These are phyloP conservation scores for Magnolia kwangsiensis DNA, from an alignment of 164 flowering plant species.

Conservation along the genomic window DNA sequence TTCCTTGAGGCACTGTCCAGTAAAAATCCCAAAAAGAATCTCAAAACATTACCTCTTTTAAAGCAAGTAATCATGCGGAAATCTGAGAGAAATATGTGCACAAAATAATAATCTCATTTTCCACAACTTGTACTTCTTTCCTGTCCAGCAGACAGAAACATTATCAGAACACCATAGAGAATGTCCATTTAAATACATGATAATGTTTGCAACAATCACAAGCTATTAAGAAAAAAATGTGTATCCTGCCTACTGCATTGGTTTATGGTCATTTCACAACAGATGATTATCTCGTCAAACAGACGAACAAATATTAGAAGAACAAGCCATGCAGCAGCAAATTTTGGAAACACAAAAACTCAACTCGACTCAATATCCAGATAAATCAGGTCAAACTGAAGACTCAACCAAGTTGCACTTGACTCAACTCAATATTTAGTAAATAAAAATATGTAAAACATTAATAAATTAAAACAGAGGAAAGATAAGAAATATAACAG, in stretches of 20 bases:
- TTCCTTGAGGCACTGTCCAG: background rate
- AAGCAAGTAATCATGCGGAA: background rate
- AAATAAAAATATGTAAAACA: too few relatives aligned
- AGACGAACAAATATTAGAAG: too few relatives aligned
- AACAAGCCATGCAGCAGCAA: too few relatives aligned
- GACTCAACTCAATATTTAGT: too few relatives aligned
- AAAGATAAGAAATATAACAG: too few relatives aligned
- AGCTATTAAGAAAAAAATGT: background rate
- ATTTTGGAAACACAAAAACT: too few relatives aligned
- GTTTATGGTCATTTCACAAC: too few relatives aligned
- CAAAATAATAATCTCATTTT: constrained; percentile 30
- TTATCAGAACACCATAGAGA: background rate
- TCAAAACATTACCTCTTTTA: background rate
- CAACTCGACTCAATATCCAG: too few relatives aligned
- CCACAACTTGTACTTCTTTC: constrained; percentile 51
- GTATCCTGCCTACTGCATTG: background rate
- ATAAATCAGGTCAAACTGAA: too few relatives aligned
- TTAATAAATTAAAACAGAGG: too few relatives aligned
- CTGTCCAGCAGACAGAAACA: constrained; percentile 27
- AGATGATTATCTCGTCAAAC: too few relatives aligned
- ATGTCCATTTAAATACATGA: background rate
- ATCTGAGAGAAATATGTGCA: constrained; percentile 49
- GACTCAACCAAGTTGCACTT: too few relatives aligned
- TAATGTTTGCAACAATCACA: background rate
- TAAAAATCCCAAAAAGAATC: background rate